A percentile compares a stretch with the other conserved stretches of the same genome.
phyloP scores from a whole-genome alignment of 2,329 filamentous ascomycete species.

The Penicillium sp. region DNA sequence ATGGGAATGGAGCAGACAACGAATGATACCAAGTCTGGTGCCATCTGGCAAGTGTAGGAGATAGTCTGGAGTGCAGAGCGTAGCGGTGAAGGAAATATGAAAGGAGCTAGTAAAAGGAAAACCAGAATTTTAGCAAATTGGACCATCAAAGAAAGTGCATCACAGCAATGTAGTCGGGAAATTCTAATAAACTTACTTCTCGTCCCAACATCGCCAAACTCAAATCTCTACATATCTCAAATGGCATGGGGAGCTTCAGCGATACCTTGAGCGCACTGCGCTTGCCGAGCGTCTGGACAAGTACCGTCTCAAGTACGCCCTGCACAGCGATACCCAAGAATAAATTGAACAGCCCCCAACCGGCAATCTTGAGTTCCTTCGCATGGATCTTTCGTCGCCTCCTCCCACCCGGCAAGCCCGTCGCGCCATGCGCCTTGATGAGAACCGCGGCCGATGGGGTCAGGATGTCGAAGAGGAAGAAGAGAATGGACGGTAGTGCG shows the following conservation, averaged over 20 bases:
- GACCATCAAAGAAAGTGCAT: background rate
- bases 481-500: conserved; percentile 69
- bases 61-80: conserved; percentile 61
- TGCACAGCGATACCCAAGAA: conserved; percentile 56
- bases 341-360: conserved; percentile 58
- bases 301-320: conserved; percentile 54
- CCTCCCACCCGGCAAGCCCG: conserved; percentile 48
- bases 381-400: conserved; percentile 42
- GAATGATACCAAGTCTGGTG: conserved; percentile 60
- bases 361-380: conserved; percentile 51
- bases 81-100: conserved; percentile 71
- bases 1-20: conserved; percentile 54
- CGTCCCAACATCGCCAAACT: conserved; percentile 54
- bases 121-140: conserved; percentile 5
- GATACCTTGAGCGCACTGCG: conserved; percentile 60
- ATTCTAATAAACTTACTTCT: conserved; percentile 48
- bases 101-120: conserved; percentile 24
- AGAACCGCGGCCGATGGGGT: conserved; percentile 67
- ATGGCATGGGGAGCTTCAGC: conserved; percentile 62
- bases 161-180: background rate
- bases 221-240: conserved; percentile 58
- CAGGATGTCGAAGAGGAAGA: conserved; percentile 69
- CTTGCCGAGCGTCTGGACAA: conserved; percentile 54
- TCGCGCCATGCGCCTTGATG: conserved; percentile 66
- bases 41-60: conserved; percentile 52